These are phyloP conservation scores for Raddia guianensis DNA, from an alignment of 176 grass and related monocot genomes.

Conservation along the genomic window DNA sequence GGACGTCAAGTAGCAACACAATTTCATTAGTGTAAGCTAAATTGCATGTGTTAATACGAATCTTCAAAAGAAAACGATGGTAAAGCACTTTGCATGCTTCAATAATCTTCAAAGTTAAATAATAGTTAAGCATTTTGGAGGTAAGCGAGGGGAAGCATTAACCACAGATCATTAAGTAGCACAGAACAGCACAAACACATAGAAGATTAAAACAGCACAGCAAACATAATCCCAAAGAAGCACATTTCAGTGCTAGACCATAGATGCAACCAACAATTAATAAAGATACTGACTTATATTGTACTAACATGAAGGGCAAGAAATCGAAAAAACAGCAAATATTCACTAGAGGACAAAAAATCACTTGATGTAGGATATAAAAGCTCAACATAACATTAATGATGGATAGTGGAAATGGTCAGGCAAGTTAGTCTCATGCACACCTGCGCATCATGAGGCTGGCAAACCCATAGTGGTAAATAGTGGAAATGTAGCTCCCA, in stretches of 20 bases:
- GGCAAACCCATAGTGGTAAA: slow-evolving; percentile 96
- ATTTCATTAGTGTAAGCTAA: neutral
- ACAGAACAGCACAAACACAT: neutral
- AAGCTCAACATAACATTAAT: neutral
- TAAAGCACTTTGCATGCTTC: neutral
- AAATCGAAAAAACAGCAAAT: neutral
- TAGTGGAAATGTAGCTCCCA: slow-evolving; percentile 92
- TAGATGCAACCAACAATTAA: slow-evolving; percentile 20
- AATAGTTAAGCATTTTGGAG: neutral
- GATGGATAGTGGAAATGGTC: neutral
- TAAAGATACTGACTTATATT: neutral
- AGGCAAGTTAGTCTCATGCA: neutral
- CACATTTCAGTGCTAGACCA: neutral
- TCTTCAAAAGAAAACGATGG: slow-evolving; percentile 1
- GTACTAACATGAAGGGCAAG: neutral
- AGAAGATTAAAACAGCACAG: neutral
- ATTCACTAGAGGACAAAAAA: neutral
- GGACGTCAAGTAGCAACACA: neutral
- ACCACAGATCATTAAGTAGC: neutral
- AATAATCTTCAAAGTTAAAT: neutral
- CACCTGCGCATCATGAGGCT: slow-evolving; percentile 95
- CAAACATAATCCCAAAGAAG: slow-evolving; percentile 5
- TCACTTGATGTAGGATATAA: neutral
- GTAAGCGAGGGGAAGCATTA: neutral
- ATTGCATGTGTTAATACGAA: slow-evolving; percentile 4